These are phyloP conservation scores for Petunia secreta DNA, from an alignment of 257 asterid species.

Conservation along the genomic window DNA sequence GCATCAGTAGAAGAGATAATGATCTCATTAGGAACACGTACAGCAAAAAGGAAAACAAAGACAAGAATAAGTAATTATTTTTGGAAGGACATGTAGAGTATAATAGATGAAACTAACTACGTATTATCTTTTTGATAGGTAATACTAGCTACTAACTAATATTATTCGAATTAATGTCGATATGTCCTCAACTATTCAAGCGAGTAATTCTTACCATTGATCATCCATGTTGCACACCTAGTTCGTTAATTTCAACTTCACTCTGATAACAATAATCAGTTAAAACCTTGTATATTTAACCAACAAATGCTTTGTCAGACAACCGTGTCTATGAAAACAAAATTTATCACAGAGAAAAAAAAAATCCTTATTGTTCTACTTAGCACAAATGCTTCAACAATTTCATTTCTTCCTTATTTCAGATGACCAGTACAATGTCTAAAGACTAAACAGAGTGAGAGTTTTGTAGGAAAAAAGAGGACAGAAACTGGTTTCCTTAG, in stretches of 20 bases:
- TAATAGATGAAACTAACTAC: neutral
- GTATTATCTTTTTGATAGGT: neutral
- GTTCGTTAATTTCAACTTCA: neutral
- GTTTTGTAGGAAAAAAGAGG: neutral
- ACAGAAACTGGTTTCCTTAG: neutral
- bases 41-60: neutral
- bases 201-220: neutral
- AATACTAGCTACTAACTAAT: neutral
- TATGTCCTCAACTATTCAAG: neutral
- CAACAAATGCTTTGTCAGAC: neutral
- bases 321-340: neutral
- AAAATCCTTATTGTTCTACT: neutral
- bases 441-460: neutral
- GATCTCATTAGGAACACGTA: neutral
- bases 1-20: slow-evolving; percentile 25
- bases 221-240: neutral
- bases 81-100: neutral
- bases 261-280: neutral
- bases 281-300: neutral
- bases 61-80: neutral
- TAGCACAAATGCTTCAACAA: neutral
- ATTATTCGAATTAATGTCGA: neutral
- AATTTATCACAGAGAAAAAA: neutral
- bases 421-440: neutral
- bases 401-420: neutral